These are phyloP conservation scores for Neonothopanus nambi DNA, from an alignment of 1,284 basidiomycete genomes.

Conservation along the genomic window DNA sequence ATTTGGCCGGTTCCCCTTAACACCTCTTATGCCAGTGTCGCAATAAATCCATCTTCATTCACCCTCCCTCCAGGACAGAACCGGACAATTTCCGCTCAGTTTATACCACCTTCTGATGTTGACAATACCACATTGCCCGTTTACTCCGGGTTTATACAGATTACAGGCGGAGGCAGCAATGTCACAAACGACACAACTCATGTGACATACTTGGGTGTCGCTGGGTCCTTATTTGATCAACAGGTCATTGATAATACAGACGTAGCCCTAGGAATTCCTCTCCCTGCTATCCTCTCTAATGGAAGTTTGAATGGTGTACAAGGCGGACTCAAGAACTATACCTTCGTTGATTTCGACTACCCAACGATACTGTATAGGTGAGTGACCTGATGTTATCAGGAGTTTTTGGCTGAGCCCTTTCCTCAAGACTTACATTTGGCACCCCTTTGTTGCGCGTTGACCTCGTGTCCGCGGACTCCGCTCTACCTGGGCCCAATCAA, in stretches of 20 bases:
- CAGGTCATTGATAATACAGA: conserved; percentile 52
- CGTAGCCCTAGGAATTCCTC: conserved; percentile 40
- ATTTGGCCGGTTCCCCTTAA: conserved; percentile 53
- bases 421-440: conserved; percentile 50
- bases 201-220: conserved; percentile 52
- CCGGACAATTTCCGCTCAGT: conserved; percentile 30
- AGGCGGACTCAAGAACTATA: conserved; percentile 45
- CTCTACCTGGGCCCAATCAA: conserved; percentile 16
- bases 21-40: conserved; percentile 42
- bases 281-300: conserved; percentile 30
- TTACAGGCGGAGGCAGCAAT: conserved; percentile 31
- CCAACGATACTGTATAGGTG: conserved; percentile 46
- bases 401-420: neutral
- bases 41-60: conserved; percentile 32
- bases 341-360: conserved; percentile 46
- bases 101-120: conserved; percentile 45
- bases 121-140: conserved; percentile 53
- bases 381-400: conserved; percentile 7
- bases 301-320: too few relatives aligned
- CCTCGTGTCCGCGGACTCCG: conserved; percentile 35
- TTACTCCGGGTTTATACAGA: conserved; percentile 60
- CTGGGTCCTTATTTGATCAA: conserved; percentile 46
- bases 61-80: conserved; percentile 34
- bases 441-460: conserved; percentile 45
- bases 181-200: conserved; percentile 38